Evolutionary conservation across 306 rosid species (phyloP).

Genomic region (Vachellia pachyceras): DNA sequence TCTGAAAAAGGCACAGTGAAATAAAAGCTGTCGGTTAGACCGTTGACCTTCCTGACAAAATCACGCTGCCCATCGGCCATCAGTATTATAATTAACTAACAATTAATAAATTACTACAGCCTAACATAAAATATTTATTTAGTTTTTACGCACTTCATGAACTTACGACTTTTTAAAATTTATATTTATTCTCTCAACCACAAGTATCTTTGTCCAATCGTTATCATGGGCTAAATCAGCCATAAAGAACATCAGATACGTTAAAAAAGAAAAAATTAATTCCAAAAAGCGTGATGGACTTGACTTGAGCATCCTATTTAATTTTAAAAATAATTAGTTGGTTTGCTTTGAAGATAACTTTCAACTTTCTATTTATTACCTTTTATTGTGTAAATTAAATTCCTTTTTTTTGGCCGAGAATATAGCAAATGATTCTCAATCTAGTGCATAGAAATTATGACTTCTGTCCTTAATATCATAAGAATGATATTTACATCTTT

Average conservation of each 20-base stretch:
- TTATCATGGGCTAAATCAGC: not conserved
- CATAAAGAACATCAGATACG: not conserved
- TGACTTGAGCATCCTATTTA: not conserved
- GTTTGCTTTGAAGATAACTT: not conserved
- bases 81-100: constrained; percentile 1
- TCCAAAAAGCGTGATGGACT: too few relatives aligned
- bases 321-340: not conserved
- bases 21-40: constrained; percentile 59
- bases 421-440: too few relatives aligned
- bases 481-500: too few relatives aligned
- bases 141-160: not conserved
- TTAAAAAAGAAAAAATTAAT: not conserved
- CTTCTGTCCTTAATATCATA: too few relatives aligned
- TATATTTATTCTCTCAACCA: not conserved
- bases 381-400: too few relatives aligned
- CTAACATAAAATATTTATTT: not conserved
- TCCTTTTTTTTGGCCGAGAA: too few relatives aligned
- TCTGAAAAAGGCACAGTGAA: constrained; percentile 45
- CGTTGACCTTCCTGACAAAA: constrained; percentile 50
- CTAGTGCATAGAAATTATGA: too few relatives aligned
- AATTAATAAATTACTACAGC: not conserved
- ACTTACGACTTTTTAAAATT: not conserved
- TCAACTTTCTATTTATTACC: too few relatives aligned
- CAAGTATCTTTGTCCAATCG: not conserved
- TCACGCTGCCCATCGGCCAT: constrained; percentile 44